Evolutionary conservation across 2,329 filamentous ascomycete species (phyloP).

Genomic region (Calonectria hongkongensis): DNA sequence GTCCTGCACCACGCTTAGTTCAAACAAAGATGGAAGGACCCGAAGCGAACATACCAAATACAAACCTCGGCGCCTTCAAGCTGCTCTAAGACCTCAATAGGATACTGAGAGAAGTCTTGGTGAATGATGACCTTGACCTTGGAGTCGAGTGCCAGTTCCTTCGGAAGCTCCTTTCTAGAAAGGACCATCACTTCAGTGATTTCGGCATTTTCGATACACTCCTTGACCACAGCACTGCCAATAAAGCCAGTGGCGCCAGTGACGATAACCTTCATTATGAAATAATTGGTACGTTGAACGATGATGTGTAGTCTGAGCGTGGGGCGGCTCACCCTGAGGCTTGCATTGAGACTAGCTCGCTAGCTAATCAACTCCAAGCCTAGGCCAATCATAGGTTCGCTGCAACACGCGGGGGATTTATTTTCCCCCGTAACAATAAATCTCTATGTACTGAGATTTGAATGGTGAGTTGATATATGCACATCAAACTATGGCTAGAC

Average conservation of each 20-base stretch:
- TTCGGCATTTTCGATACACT: conserved; percentile 26
- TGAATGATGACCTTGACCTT: conserved; percentile 26
- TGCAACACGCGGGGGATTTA: neutral
- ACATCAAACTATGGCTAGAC: neutral
- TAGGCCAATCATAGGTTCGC: neutral
- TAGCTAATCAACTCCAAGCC: neutral
- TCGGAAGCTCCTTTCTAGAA: conserved; percentile 2
- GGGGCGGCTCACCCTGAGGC: conserved; percentile 4
- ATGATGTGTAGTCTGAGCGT: neutral
- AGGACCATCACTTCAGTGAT: conserved; percentile 28
- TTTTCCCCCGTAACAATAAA: neutral
- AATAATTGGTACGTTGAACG: neutral
- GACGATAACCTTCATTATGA: conserved; percentile 29
- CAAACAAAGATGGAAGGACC: no score
- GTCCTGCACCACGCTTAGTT: conserved; percentile 7
- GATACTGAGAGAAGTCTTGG: conserved; percentile 28
- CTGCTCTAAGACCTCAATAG: conserved; percentile 12
- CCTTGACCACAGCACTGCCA: conserved; percentile 20
- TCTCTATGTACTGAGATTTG: no score
- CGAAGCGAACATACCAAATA: conserved; percentile 5
- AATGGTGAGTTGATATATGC: neutral
- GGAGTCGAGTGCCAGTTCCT: neutral
- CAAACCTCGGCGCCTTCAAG: conserved; percentile 25
- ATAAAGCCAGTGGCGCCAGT: conserved; percentile 28
- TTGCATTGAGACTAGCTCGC: conserved; percentile 12